Base-by-base conservation (phyloP, 2,329 filamentous ascomycete species). In the Fusarium sp. region DNA sequence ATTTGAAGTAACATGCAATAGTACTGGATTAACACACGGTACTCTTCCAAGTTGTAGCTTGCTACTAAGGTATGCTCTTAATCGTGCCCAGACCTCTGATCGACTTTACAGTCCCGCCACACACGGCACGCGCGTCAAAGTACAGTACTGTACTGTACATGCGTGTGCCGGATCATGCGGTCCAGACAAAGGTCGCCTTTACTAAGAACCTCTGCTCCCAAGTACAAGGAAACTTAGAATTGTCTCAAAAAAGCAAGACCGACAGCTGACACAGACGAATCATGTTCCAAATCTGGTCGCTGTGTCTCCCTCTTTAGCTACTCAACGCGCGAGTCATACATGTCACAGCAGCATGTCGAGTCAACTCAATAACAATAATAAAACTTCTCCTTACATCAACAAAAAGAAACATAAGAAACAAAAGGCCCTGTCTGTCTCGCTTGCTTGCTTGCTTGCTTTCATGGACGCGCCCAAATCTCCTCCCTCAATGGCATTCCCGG, bases 381-480 rank as follows among this genome's bases (percentile, higher is more conserved):
- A 28, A 28, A 6, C 27, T 28, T 28, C 27, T 28, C 27, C 27
- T 28, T 28, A 12, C 27, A 28, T 28, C 27, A 28, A 28, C 27
- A 28, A 28, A 28, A 28, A 28, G 27, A 28, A 28, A 28, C 27
- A 28, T 13, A 28, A 28, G 34, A 37, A 41, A 41, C 32, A 41
- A 25, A n/a, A 59, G 37, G 46, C 9, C 59, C 45, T 25, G n/a
- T 40, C 7, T 66, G 55, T 34, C 37, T 66, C 25, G 37, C 5
- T 28, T 28, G 30, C 21, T 20, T 58, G 37, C 5, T 28, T 28
- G 30, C 21, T 20, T 58, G 28, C 27, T 58, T 18, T 48, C 7
- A 73, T 5, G 56, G 28, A n/a, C 51, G 42, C 6, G 70, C 66
- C 71, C 71, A 73, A 14, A 32, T 55, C 12, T 62, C 16, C 51